Conservation (phyloP, 371 early-diverging fungal species). For the Syncephalastrum sp. region DNA sequence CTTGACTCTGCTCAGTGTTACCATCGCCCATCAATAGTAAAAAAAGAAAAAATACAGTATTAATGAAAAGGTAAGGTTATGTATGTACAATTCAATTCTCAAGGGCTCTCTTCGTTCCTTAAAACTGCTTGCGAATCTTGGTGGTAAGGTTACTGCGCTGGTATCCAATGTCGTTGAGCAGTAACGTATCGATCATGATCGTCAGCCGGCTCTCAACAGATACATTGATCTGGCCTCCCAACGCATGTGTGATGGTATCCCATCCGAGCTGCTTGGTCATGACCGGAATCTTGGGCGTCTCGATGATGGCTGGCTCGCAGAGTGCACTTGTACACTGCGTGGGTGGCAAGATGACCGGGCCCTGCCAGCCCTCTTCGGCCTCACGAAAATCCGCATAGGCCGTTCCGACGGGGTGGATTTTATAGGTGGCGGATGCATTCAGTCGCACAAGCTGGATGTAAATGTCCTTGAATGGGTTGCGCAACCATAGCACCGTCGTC, state of each 20-base stretch:
- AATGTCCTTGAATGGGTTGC: conserved; percentile 40
- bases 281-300: conserved; percentile 43
- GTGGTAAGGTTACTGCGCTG: conserved; percentile 39
- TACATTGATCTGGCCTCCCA: conserved; percentile 39
- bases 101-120: conserved; percentile 1
- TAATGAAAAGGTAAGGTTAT: conserved; percentile 1
- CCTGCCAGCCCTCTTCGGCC: conserved; percentile 23
- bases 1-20: too few relatives aligned
- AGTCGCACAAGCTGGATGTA: conserved; percentile 33
- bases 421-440: conserved; percentile 38
- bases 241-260: conserved; percentile 38
- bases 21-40: neutral
- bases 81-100: neutral
- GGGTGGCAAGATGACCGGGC: conserved; percentile 21
- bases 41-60: conserved; percentile 1
- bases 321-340: conserved; percentile 7
- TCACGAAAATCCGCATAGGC: conserved; percentile 38
- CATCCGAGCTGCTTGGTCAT: conserved; percentile 35
- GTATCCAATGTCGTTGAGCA: conserved; percentile 27
- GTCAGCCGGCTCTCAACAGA: conserved; percentile 35
- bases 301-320: conserved; percentile 14
- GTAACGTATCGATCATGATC: conserved; percentile 33
- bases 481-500: conserved; percentile 36
- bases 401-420: conserved; percentile 29
- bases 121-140: conserved; percentile 40